phyloP scores from a whole-genome alignment of 768 basidiomycete species.

The Ramaria sp. region DNA sequence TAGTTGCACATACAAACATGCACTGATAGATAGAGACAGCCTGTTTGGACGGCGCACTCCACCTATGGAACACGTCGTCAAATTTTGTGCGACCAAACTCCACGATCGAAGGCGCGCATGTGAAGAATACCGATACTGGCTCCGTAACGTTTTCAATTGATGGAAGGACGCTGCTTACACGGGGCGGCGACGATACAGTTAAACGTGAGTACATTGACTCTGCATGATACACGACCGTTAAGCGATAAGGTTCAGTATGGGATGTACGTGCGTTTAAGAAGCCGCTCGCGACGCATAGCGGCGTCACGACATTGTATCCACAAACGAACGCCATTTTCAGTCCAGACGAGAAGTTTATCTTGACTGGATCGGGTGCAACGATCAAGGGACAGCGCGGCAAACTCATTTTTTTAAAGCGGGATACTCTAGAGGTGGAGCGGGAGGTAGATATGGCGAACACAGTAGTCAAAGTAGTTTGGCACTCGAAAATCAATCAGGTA shows the following conservation, averaged over 20 bases:
- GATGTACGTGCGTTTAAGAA: slow-evolving; percentile 86
- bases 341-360: slow-evolving; percentile 81
- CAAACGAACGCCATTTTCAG: slow-evolving; percentile 93
- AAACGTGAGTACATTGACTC: slow-evolving; percentile 54
- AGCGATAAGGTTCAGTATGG: slow-evolving; percentile 67
- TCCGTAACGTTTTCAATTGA: slow-evolving; percentile 85
- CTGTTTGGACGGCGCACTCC: slow-evolving; percentile 84
- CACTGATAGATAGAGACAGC: slow-evolving; percentile 32
- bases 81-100: slow-evolving; percentile 91
- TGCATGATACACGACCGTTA: no score
- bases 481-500: slow-evolving; percentile 95
- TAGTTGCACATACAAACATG: neutral
- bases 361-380: slow-evolving; percentile 71
- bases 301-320: slow-evolving; percentile 71
- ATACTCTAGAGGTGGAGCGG: slow-evolving; percentile 58
- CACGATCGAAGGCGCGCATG: slow-evolving; percentile 79
- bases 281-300: slow-evolving; percentile 59
- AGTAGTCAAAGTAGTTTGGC: slow-evolving; percentile 90
- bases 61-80: slow-evolving; percentile 85
- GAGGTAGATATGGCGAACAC: slow-evolving; percentile 59
- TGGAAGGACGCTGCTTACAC: slow-evolving; percentile 70
- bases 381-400: slow-evolving; percentile 59
- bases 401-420: slow-evolving; percentile 63
- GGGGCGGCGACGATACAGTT: slow-evolving; percentile 92
- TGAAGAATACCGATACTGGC: slow-evolving; percentile 77